phyloP scores from a whole-genome alignment of 148 eudicot genomes.

The Vaccinium vitisidaea region DNA sequence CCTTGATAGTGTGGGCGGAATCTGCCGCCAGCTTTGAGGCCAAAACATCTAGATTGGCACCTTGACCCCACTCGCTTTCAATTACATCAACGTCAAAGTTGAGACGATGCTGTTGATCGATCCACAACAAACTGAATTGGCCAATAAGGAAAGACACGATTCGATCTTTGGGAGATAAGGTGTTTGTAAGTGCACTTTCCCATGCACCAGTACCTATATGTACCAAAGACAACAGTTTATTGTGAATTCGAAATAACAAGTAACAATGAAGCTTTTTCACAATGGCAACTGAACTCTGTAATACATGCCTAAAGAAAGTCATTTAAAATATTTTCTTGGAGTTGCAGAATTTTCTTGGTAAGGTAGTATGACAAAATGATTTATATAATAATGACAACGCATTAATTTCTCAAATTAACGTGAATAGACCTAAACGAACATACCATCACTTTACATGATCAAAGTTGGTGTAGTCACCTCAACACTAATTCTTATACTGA shows the following conservation, averaged over 20 bases:
- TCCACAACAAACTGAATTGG: conserved; percentile 97
- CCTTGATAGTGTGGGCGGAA: conserved; percentile 76
- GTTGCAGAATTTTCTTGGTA: not conserved
- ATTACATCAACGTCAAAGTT: conserved; percentile 88
- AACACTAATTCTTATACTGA: not conserved
- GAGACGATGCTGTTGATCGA: conserved; percentile 96
- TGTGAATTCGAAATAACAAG: not conserved
- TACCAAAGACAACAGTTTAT: not conserved
- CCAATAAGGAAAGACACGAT: conserved; percentile 86
- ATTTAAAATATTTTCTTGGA: not conserved
- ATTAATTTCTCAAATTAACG: not conserved
- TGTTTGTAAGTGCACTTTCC: conserved; percentile 99
- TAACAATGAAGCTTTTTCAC: not conserved
- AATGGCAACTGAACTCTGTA: not conserved
- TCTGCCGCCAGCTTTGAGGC: conserved; percentile 87
- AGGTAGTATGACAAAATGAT: not conserved
- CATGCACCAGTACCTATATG: conserved; percentile 93
- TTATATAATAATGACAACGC: not conserved
- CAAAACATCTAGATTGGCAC: conserved; percentile 84
- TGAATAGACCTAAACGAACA: not conserved
- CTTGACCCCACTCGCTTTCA: conserved; percentile 97
- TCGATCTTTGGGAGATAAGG: conserved; percentile 89
- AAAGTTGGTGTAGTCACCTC: not conserved
- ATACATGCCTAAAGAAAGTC: not conserved
- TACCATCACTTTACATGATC: not conserved